These are phyloP conservation scores for Saturnispora dispora DNA, from an alignment of 805 yeast species.

Conservation along the genomic window DNA sequence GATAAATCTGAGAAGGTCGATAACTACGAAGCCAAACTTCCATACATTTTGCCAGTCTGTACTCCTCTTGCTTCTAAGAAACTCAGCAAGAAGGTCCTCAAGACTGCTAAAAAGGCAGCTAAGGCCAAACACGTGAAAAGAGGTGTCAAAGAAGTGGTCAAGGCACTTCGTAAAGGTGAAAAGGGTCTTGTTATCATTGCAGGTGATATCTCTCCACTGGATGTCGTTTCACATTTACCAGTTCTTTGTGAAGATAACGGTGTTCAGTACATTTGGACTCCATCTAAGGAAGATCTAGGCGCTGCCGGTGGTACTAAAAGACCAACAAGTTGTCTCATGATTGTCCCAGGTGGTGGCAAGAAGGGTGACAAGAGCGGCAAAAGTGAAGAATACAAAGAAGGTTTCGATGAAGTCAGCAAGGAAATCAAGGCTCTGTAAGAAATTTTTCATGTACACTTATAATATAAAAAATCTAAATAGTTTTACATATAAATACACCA, in stretches of 20 bases:
- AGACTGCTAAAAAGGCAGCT: slow-evolving; percentile 95
- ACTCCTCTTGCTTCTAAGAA: slow-evolving; percentile 93
- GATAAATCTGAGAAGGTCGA: slow-evolving; percentile 12
- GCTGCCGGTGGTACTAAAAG: slow-evolving; percentile 99
- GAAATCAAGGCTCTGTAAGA: slow-evolving; percentile 51
- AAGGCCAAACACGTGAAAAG: slow-evolving; percentile 97
- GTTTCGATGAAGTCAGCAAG: slow-evolving; percentile 88
- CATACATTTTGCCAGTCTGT: slow-evolving; percentile 88
- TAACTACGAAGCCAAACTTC: slow-evolving; percentile 84
- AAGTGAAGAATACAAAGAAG: slow-evolving; percentile 81
- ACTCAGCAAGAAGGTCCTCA: slow-evolving; percentile 87
- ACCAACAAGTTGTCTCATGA: slow-evolving; percentile 96
- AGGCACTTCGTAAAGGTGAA: slow-evolving; percentile 95
- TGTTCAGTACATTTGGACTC: slow-evolving; percentile 89
- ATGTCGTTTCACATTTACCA: slow-evolving; percentile 94
- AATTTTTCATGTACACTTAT: neutral
- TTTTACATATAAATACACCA: slow-evolving; percentile 1
- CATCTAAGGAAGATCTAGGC: slow-evolving; percentile 96
- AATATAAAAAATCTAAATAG: neutral
- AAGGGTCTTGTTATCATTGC: slow-evolving; percentile 95
- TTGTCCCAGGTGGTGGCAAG: slow-evolving; percentile 91
- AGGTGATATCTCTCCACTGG: slow-evolving; percentile 96
- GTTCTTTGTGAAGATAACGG: slow-evolving; percentile 91
- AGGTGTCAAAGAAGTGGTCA: slow-evolving; percentile 98
- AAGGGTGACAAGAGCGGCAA: slow-evolving; percentile 55